Percentiles rank a stretch among this genome's conserved stretches.
phyloP scores from a whole-genome alignment of 768 basidiomycete species.

The Myochromella boudieri region DNA sequence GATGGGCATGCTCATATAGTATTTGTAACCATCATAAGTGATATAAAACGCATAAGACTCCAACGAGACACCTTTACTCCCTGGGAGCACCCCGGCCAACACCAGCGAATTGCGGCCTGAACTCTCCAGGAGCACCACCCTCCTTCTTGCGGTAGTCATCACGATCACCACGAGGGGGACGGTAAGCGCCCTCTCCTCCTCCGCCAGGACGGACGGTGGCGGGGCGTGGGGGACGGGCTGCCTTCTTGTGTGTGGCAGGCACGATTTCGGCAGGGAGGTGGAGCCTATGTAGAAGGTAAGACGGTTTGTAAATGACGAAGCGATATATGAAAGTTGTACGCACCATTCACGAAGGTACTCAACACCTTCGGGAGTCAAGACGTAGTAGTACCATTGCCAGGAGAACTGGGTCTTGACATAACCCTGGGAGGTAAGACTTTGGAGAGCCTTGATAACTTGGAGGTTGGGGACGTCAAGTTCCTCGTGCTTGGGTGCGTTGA shows the following conservation, averaged over 20 bases:
- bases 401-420: slow-evolving; percentile 99
- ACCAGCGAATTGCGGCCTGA: slow-evolving; percentile 84
- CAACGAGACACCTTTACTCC: slow-evolving; percentile 40
- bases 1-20: slow-evolving; percentile 29
- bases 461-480: slow-evolving; percentile 76
- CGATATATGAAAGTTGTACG: slow-evolving; percentile 23
- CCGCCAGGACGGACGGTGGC: slow-evolving; percentile 70
- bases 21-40: slow-evolving; percentile 19
- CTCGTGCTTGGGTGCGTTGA: slow-evolving; percentile 95
- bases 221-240: slow-evolving; percentile 82
- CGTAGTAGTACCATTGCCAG: slow-evolving; percentile 99
- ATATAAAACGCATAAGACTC: slow-evolving; percentile 19
- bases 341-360: slow-evolving; percentile 93
- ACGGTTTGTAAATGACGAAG: neutral
- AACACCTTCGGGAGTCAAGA: slow-evolving; percentile 94
- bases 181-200: slow-evolving; percentile 82
- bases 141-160: slow-evolving; percentile 95
- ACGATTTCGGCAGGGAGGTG: slow-evolving; percentile 96
- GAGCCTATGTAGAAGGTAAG: slow-evolving; percentile 55
- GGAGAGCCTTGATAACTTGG: slow-evolving; percentile 70
- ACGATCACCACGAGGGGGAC: slow-evolving; percentile 84
- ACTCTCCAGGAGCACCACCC: slow-evolving; percentile 84
- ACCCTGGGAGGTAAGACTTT: slow-evolving; percentile 71
- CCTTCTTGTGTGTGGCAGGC: slow-evolving; percentile 96
- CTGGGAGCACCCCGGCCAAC: slow-evolving; percentile 87